A percentile compares a stretch with the other conserved stretches of the same genome.
Evolutionary conservation across 2,329 filamentous ascomycete species (phyloP).

Genomic region (Exophiala lecanii-corni): DNA sequence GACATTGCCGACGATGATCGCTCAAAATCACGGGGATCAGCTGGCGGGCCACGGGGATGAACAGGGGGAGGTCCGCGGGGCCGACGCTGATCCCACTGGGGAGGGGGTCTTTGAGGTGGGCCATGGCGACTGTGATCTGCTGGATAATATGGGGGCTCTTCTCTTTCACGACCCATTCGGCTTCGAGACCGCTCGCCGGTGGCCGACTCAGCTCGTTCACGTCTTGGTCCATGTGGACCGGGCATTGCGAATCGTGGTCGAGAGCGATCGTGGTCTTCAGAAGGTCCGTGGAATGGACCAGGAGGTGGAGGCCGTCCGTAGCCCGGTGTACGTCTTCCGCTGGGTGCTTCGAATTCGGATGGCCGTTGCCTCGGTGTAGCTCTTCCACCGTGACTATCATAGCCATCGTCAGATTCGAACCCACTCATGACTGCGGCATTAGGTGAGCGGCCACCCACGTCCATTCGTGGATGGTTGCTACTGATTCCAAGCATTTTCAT

Average conservation of each 20-base stretch:
- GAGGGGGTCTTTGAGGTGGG: conserved; percentile 8
- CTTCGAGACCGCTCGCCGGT: conserved; percentile 52
- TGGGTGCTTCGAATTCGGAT: conserved; percentile 10
- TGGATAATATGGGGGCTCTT: conserved; percentile 36
- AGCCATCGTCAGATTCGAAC: conserved; percentile 10
- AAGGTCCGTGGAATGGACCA: conserved; percentile 1
- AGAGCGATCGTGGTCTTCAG: conserved; percentile 16
- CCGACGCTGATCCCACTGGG: conserved; percentile 2
- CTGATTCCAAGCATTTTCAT: conserved; percentile 40
- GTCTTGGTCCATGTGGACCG: conserved; percentile 21
- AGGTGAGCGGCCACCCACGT: conserved; percentile 10
- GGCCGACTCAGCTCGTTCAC: conserved; percentile 54
- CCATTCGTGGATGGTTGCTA: conserved; percentile 2
- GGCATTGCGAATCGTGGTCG: conserved; percentile 29
- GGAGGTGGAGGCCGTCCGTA: not conserved
- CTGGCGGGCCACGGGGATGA: conserved; percentile 6
- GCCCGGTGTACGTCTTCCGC: conserved; percentile 3
- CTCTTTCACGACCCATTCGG: conserved; percentile 45
- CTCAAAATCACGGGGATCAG: conserved; percentile 25
- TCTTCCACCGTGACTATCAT: conserved; percentile 8
- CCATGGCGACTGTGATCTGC: conserved; percentile 9
- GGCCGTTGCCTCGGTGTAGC: conserved; percentile 11
- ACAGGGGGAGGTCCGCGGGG: conserved; percentile 19
- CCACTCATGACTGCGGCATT: conserved; percentile 5
- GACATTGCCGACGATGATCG: conserved; percentile 37